Evolutionary conservation across 805 yeast genomes (phyloP).

Genomic region (Yamadazyma philogaea): DNA sequence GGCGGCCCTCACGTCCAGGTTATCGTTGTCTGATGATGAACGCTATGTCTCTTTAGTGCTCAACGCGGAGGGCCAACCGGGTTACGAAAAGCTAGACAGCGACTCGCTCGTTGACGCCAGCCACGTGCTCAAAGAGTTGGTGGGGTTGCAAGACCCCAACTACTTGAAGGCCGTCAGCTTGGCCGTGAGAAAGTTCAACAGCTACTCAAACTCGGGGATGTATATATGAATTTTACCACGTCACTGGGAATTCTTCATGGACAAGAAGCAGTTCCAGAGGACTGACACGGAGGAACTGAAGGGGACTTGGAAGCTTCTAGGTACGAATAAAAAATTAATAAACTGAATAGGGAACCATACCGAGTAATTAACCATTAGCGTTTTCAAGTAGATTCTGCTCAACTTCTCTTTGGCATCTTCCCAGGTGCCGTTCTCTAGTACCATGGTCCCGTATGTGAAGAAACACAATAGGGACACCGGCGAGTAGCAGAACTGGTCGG

Average conservation of each 20-base stretch:
- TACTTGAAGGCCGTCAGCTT: slow-evolving; percentile 17
- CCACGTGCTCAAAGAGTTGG: slow-evolving; percentile 14
- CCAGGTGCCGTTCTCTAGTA: slow-evolving; percentile 71
- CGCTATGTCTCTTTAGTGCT: slow-evolving; percentile 28
- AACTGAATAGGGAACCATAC: slow-evolving; percentile 86
- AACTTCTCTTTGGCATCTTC: slow-evolving; percentile 64
- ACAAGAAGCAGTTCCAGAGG: slow-evolving; percentile 90
- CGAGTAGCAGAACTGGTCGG: slow-evolving; percentile 87
- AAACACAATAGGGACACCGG: slow-evolving; percentile 80
- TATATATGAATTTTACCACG: slow-evolving; percentile 17
- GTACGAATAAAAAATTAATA: slow-evolving; percentile 67
- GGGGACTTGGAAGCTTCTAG: slow-evolving; percentile 78
- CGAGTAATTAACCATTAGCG: slow-evolving; percentile 63
- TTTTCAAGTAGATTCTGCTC: slow-evolving; percentile 60
- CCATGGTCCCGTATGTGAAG: slow-evolving; percentile 78
- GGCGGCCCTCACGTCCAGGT: slow-evolving; percentile 41
- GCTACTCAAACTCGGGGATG: slow-evolving; percentile 28
- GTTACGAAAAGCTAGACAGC: slow-evolving; percentile 51
- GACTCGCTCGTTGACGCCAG: slow-evolving; percentile 41
- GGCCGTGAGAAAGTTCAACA: slow-evolving; percentile 22
- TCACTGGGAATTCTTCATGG: slow-evolving; percentile 57
- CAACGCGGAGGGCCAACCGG: slow-evolving; percentile 62
- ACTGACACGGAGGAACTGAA: slow-evolving; percentile 85
- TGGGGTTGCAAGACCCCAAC: slow-evolving; percentile 4
- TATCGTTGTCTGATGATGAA: slow-evolving; percentile 8